Evolutionary conservation across 1,284 basidiomycete species (phyloP), one percentile per base, ranked within the genome.

Genomic region (Cystobasidiaceae sp.): DNA sequence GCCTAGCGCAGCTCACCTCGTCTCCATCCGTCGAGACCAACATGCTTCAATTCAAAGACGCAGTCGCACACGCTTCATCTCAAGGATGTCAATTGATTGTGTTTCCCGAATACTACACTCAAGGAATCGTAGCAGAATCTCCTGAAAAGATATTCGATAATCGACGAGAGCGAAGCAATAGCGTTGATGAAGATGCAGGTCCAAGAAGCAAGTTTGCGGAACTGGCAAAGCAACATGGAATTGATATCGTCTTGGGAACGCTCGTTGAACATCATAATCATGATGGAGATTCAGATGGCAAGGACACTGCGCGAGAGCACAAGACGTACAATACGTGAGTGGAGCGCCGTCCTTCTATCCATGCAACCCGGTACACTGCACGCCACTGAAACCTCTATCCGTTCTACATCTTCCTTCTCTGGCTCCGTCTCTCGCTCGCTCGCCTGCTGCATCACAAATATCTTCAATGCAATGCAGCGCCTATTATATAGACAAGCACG

Each of bases 181-280:
- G 15, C 32, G 49, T 17, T 13, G 39, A 8, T 25, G 54, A 21
- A 11, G 27, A n/a, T n/a, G n/a, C n/a, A 27, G 11, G 51, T 37
- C 27, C 41, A 61, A 55, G 17, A 51, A 49, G 9, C 6, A 34
- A n/a, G 28, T n/a, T n/a, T 44, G 27, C 19, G 21, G 54, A 25
- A 4, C 68, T 73, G 34, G 72, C 72, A 1, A 54, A 57, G 15
- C 56, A 70, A 28, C 64, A 67, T 41, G 15, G 27, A 3, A 65
- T 72, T 37, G 71, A 72, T 30, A 70, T 72, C 17, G 71, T 69
- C n/a, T 62, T 64, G 28, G 71, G 71, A 3, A 72, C 72, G 32
- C 71, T 73, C 21, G 71, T 73, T 23, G 72, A 68, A 37, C 25
- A 30, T 17, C 32, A 44, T 21, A 25, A 58, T 1, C 43, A 67